Evolutionary conservation across 495 filamentous ascomycete genomes (phyloP).

Genomic region (Hypoxylon cercidicola): DNA sequence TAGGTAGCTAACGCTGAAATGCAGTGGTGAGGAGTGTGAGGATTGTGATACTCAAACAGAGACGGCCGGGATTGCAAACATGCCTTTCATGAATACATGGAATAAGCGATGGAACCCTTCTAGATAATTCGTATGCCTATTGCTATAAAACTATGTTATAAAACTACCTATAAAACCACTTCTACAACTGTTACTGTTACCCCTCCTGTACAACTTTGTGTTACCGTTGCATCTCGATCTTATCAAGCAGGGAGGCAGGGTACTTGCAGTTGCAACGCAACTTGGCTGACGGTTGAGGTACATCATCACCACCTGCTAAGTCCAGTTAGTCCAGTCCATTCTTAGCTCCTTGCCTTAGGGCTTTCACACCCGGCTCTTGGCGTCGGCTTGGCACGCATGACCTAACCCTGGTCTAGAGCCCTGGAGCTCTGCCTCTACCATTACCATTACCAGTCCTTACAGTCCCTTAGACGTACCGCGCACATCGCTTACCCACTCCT

Average conservation of each 20-base stretch:
- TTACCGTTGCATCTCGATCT: slow-evolving; percentile 25
- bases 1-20: background rate
- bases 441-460: slow-evolving; percentile 1
- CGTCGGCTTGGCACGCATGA: slow-evolving; percentile 32
- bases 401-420: slow-evolving; percentile 38
- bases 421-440: slow-evolving; percentile 7
- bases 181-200: no score
- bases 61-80: background rate
- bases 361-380: slow-evolving; percentile 27
- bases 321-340: slow-evolving; percentile 30
- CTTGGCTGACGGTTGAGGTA: slow-evolving; percentile 11
- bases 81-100: background rate
- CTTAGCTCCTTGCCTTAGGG: slow-evolving; percentile 40
- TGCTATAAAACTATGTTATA: no score
- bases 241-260: slow-evolving; percentile 18
- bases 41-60: background rate
- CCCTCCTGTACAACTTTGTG: slow-evolving; percentile 29
- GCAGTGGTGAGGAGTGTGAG: background rate
- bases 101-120: background rate
- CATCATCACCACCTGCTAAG: slow-evolving; percentile 29
- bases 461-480: slow-evolving; percentile 20
- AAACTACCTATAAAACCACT: no score
- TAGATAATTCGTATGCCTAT: no score
- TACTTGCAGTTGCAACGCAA: slow-evolving; percentile 20
- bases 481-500: slow-evolving; percentile 32